phyloP scores from a whole-genome alignment of 2,329 filamentous ascomycete species.

The Paecilomyces formosus region DNA sequence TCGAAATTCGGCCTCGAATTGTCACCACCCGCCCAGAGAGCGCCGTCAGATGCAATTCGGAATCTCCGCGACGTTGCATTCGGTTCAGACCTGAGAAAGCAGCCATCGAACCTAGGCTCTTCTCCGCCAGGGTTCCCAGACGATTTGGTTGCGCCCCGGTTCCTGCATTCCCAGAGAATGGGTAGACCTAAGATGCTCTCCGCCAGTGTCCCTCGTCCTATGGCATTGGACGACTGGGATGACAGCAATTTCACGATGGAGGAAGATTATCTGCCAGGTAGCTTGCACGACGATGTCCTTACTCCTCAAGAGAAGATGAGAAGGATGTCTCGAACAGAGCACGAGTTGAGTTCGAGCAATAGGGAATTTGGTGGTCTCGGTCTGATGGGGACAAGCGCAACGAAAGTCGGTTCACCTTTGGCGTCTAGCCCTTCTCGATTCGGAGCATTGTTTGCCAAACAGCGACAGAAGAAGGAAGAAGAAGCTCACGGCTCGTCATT shows the following conservation, averaged over 20 bases:
- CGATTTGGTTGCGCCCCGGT: constrained; percentile 58
- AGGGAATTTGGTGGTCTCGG: constrained; percentile 46
- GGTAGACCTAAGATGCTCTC: constrained; percentile 52
- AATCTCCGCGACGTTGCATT: constrained; percentile 60
- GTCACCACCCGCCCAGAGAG: constrained; percentile 66
- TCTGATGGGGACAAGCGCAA: constrained; percentile 40
- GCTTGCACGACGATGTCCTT: constrained; percentile 55
- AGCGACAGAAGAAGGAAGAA: constrained; percentile 44
- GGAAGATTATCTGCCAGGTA: constrained; percentile 77
- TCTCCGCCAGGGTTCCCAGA: constrained; percentile 57
- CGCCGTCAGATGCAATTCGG: constrained; percentile 56
- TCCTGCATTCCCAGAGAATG: constrained; percentile 60
- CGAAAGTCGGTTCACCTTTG: constrained; percentile 48
- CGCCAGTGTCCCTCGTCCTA: constrained; percentile 50
- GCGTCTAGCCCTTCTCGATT: constrained; percentile 57
- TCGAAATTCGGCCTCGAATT: constrained; percentile 79
- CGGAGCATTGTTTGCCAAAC: constrained; percentile 50
- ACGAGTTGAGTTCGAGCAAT: constrained; percentile 40
- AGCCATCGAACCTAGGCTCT: constrained; percentile 42
- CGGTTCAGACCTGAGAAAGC: constrained; percentile 63
- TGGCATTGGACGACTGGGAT: constrained; percentile 51
- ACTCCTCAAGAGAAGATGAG: constrained; percentile 55
- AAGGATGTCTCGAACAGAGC: constrained; percentile 51
- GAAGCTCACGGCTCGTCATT: constrained; percentile 40
- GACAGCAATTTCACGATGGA: constrained; percentile 67